phyloP scores from a whole-genome alignment of 164 flowering plant species.

The Akebia trifoliata region DNA sequence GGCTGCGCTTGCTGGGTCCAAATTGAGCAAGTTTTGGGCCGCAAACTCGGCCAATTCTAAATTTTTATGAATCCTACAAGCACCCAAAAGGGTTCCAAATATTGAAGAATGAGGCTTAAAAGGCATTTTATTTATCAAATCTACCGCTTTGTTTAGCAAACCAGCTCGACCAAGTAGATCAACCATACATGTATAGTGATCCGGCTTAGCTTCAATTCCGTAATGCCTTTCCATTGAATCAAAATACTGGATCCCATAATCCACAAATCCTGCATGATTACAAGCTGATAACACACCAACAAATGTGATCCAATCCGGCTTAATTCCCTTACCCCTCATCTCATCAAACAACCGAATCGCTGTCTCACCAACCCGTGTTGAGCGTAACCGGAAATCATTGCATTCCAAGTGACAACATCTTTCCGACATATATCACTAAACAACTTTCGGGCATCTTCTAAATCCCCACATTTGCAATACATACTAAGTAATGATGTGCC shows the following conservation, averaged over 20 bases:
- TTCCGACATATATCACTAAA: conserved; percentile 15
- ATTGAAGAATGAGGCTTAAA: conserved; percentile 23
- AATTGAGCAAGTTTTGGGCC: conserved; percentile 22
- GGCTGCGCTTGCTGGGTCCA: conserved; percentile 26
- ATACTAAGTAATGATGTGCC: conserved; percentile 26
- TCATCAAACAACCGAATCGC: conserved; percentile 24
- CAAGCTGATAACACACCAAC: conserved; percentile 30
- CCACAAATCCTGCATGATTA: conserved; percentile 32
- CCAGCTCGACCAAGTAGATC: conserved; percentile 39
- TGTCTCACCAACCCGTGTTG: conserved; percentile 29
- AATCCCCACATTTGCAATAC: conserved; percentile 32
- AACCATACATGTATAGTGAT: conserved; percentile 30
- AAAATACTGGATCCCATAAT: conserved; percentile 21
- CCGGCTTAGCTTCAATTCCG: conserved; percentile 21
- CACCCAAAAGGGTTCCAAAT: conserved; percentile 32
- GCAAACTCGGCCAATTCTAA: conserved; percentile 28
- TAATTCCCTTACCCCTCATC: conserved; percentile 14
- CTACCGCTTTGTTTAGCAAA: conserved; percentile 18
- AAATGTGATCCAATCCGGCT: conserved; percentile 30
- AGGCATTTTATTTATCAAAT: conserved; percentile 24
- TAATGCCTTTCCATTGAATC: conserved; percentile 22
- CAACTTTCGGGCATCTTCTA: conserved; percentile 20
- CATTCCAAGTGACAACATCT: conserved; percentile 31
- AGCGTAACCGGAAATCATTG: conserved; percentile 33
- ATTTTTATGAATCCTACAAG: conserved; percentile 31